These are phyloP conservation scores for Cercophora scortea DNA, from an alignment of 495 filamentous ascomycete genomes.

Conservation along the genomic window DNA sequence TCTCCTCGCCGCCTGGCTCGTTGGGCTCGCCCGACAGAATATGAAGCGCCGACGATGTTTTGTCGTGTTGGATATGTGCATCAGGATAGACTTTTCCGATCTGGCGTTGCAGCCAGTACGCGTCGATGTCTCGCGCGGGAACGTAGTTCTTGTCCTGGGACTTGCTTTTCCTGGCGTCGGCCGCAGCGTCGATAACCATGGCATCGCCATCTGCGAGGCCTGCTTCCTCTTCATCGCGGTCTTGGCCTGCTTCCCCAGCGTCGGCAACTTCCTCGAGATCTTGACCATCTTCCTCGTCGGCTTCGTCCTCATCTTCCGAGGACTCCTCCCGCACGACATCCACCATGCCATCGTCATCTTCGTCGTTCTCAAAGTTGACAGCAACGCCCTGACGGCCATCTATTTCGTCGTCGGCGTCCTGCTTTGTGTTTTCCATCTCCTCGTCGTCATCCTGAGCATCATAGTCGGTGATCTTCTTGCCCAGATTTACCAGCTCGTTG, in stretches of 20 bases:
- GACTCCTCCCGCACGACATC: slow-evolving; percentile 80
- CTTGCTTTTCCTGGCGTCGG: slow-evolving; percentile 28
- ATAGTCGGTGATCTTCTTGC: slow-evolving; percentile 99
- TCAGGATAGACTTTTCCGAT: slow-evolving; percentile 83
- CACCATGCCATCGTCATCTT: slow-evolving; percentile 73
- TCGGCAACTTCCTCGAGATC: slow-evolving; percentile 45
- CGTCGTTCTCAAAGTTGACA: slow-evolving; percentile 91
- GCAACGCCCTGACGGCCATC: slow-evolving; percentile 95
- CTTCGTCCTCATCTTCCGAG: slow-evolving; percentile 65
- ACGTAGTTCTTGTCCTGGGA: slow-evolving; percentile 55
- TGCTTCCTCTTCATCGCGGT: slow-evolving; percentile 43
- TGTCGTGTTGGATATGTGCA: slow-evolving; percentile 83
- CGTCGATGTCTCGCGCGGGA: slow-evolving; percentile 82
- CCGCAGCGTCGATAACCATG: slow-evolving; percentile 69
- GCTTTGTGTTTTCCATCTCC: slow-evolving; percentile 62
- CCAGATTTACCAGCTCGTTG: slow-evolving; percentile 91
- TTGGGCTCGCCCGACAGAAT: slow-evolving; percentile 71
- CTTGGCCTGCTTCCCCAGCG: slow-evolving; percentile 45
- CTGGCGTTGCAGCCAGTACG: slow-evolving; percentile 93
- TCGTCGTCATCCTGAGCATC: slow-evolving; percentile 96
- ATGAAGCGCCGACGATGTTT: slow-evolving; percentile 70
- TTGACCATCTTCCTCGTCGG: slow-evolving; percentile 61
- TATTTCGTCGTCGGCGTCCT: slow-evolving; percentile 71
- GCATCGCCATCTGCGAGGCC: slow-evolving; percentile 52
- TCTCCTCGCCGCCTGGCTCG: slow-evolving; percentile 64